Percentiles rank a stretch among this genome's conserved stretches.
Conservation (phyloP, 1,284 basidiomycete species). For the Fomitiporia mediterranea region DNA sequence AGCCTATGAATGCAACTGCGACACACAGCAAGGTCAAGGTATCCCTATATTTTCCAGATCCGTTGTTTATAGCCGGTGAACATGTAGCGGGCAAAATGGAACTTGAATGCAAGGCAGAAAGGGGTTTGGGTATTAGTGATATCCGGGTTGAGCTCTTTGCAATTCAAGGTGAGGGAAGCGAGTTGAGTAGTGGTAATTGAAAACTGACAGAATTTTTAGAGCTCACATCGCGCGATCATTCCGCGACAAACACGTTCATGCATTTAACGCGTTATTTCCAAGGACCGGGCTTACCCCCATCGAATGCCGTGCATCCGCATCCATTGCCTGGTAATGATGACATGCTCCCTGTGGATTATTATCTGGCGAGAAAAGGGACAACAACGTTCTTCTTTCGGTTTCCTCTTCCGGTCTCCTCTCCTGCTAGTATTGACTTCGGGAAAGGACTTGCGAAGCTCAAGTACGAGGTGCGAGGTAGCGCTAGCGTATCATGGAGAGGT, state of each 20-base stretch:
- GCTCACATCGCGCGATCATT: conserved; percentile 67
- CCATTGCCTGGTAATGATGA: conserved; percentile 46
- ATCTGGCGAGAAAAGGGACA: conserved; percentile 61
- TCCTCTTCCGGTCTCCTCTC: conserved; percentile 57
- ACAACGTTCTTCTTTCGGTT: conserved; percentile 74
- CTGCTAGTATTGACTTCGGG: conserved; percentile 65
- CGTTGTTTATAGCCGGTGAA: conserved; percentile 57
- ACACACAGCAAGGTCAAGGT: conserved; percentile 72
- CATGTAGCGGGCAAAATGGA: conserved; percentile 68
- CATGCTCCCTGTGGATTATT: conserved; percentile 55
- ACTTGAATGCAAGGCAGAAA: conserved; percentile 69
- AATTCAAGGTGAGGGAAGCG: conserved; percentile 51
- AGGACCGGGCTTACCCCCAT: conserved; percentile 72
- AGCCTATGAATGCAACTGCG: conserved; percentile 74
- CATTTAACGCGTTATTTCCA: conserved; percentile 67
- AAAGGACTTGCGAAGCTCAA: conserved; percentile 58
- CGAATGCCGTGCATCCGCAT: conserved; percentile 65
- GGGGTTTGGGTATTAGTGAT: conserved; percentile 61
- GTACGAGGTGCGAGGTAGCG: conserved; percentile 67
- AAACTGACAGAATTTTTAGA: conserved; percentile 38
- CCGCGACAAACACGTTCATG: conserved; percentile 70
- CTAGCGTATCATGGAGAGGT: conserved; percentile 66
- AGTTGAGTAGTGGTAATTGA: conserved; percentile 8
- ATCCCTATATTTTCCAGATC: conserved; percentile 50
- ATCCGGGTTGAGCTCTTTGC: conserved; percentile 74